Conservation (phyloP, 495 filamentous ascomycete genomes). For the Neurospora sp. region DNA sequence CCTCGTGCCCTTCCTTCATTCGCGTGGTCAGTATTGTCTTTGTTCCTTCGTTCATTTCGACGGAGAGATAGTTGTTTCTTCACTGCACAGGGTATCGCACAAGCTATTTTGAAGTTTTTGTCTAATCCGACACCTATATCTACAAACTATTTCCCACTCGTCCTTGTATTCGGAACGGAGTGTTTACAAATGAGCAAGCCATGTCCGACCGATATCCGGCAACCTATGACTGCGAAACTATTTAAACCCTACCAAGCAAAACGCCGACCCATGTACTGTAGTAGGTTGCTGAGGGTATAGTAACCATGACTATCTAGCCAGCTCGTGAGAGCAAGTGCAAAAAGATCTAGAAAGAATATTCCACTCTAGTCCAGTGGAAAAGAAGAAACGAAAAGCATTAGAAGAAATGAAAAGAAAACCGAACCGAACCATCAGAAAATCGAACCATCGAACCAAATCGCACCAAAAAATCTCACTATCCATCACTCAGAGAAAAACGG, state of each 20-base stretch:
- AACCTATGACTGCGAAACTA: neutral
- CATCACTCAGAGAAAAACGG: neutral
- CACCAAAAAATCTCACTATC: neutral
- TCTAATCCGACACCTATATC: neutral
- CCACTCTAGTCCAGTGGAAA: neutral
- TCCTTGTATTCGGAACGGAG: neutral
- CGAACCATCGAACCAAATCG: neutral
- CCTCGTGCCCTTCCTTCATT: too few species aligned
- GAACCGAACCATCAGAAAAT: neutral
- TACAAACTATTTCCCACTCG: neutral
- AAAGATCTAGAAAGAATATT: neutral
- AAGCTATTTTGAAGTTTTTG: neutral
- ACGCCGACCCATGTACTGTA: neutral
- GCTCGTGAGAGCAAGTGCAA: neutral
- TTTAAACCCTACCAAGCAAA: neutral
- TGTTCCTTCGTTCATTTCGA: too few species aligned
- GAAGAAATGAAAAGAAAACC: neutral
- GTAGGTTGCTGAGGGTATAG: neutral
- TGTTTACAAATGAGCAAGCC: neutral
- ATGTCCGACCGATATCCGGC: neutral
- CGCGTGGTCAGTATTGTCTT: too few species aligned
- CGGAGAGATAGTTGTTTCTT: too few species aligned
- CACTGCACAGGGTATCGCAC: neutral
- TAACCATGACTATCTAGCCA: neutral
- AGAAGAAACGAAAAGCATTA: neutral